Percentiles rank a stretch among this genome's conserved stretches.
Conservation (phyloP, 371 early-diverging fungal species). For the Rhizopus stolonifer region DNA sequence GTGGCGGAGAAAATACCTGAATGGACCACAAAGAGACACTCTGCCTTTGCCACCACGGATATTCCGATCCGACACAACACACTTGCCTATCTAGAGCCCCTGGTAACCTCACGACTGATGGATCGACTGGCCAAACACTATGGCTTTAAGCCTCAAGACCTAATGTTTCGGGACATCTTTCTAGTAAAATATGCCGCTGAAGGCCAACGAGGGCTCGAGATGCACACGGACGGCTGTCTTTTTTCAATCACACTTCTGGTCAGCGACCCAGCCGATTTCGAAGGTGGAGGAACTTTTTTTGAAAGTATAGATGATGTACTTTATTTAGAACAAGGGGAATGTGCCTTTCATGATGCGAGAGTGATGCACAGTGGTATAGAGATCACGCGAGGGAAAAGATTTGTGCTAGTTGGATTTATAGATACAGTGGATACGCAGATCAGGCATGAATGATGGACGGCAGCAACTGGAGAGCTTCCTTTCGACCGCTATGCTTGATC, state of each 20-base stretch:
- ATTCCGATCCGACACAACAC: conserved; percentile 39
- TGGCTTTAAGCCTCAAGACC: conserved; percentile 39
- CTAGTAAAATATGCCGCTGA: conserved; percentile 48
- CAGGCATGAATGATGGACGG: background rate
- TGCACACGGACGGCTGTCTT: conserved; percentile 64
- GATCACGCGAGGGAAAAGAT: conserved; percentile 44
- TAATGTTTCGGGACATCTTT: conserved; percentile 61
- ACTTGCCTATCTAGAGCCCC: conserved; percentile 10
- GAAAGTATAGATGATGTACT: conserved; percentile 29
- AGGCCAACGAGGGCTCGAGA: conserved; percentile 43
- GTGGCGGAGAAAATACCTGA: conserved; percentile 35
- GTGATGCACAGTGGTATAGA: conserved; percentile 51
- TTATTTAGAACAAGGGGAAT: conserved; percentile 46
- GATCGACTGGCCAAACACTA: conserved; percentile 22
- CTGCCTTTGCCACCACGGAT: conserved; percentile 57
- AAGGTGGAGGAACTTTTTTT: conserved; percentile 62
- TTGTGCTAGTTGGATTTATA: conserved; percentile 59
- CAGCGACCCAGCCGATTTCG: conserved; percentile 51
- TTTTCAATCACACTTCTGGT: conserved; percentile 58
- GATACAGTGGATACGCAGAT: conserved; percentile 58
- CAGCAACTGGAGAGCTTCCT: too few relatives aligned
- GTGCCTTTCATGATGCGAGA: conserved; percentile 52
- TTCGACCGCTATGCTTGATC: conserved; percentile 14
- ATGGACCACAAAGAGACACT: conserved; percentile 54
- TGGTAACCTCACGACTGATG: conserved; percentile 29